Conservation (phyloP, 257 asterid species). For the Nicotiana attenuata region DNA sequence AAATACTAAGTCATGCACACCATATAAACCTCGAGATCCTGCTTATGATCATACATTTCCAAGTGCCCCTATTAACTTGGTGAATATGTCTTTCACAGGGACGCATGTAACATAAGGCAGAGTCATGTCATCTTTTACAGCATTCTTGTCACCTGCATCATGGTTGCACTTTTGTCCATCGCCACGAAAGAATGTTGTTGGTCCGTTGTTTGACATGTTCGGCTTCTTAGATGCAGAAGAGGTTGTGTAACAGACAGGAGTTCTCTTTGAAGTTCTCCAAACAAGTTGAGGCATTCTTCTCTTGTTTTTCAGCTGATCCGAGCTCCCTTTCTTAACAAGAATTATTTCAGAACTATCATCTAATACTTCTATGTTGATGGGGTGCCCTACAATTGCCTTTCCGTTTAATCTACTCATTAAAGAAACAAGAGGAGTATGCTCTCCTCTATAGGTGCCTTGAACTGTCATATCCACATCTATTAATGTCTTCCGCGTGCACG, state of each 20-base stretch:
- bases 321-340: constrained; percentile 5
- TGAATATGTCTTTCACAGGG: constrained; percentile 45
- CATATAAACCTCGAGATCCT: neutral
- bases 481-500: constrained; percentile 8
- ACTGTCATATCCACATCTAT: constrained; percentile 46
- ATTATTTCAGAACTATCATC: constrained; percentile 16
- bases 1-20: neutral
- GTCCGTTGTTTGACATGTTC: neutral
- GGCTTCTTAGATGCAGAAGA: constrained; percentile 17
- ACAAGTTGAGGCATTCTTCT: constrained; percentile 25
- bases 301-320: neutral
- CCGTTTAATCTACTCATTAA: constrained; percentile 39
- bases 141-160: constrained; percentile 4
- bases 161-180: neutral
- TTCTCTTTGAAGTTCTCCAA: constrained; percentile 59
- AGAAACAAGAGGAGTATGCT: constrained; percentile 47
- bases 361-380: constrained; percentile 39
- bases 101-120: constrained; percentile 28
- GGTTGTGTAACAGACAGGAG: constrained; percentile 45
- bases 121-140: neutral
- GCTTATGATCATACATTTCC: constrained; percentile 12
- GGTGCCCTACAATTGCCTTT: constrained; percentile 48
- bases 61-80: constrained; percentile 36
- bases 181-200: neutral
- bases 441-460: constrained; percentile 26